Percentiles rank a stretch among this genome's conserved stretches.
These are phyloP conservation scores for Parastagonospora avenae DNA, from an alignment of 2,329 filamentous ascomycete genomes.

Conservation along the genomic window DNA sequence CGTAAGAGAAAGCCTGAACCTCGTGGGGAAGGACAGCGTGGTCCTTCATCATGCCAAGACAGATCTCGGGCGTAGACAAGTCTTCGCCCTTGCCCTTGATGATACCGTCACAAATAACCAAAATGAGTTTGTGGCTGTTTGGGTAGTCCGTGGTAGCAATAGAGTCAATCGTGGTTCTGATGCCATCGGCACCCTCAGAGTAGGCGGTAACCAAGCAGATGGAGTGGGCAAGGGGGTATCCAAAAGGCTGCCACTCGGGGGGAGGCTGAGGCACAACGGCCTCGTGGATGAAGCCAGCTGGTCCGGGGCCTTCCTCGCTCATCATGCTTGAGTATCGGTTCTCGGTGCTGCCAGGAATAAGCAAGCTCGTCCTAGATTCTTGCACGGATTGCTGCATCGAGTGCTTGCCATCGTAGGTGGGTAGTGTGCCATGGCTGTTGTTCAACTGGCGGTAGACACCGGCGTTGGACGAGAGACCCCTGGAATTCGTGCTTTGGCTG, in stretches of 20 bases:
- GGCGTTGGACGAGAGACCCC: conserved; percentile 68
- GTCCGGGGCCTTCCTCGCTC: conserved; percentile 74
- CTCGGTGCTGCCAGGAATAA: conserved; percentile 50
- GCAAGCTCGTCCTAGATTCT: conserved; percentile 50
- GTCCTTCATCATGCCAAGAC: conserved; percentile 93
- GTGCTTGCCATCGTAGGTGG: conserved; percentile 48
- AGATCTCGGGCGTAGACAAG: conserved; percentile 86
- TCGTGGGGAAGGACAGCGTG: conserved; percentile 78
- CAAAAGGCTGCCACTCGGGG: conserved; percentile 96
- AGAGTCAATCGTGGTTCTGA: conserved; percentile 93
- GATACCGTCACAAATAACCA: conserved; percentile 95
- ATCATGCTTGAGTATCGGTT: conserved; percentile 59
- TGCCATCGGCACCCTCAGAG: conserved; percentile 90
- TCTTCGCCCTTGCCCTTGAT: conserved; percentile 94
- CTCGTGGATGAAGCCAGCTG: conserved; percentile 95
- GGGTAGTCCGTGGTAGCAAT: conserved; percentile 98
- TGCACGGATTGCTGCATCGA: conserved; percentile 37
- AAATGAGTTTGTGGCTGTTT: conserved; percentile 96
- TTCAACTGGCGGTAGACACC: conserved; percentile 71
- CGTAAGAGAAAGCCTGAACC: conserved; percentile 90
- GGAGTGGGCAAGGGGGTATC: conserved; percentile 89
- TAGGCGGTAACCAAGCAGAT: conserved; percentile 97
- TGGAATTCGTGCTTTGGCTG: conserved; percentile 78
- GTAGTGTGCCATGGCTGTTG: conserved; percentile 62
- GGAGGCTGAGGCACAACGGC: conserved; percentile 94